Evolutionary conservation across 1,284 basidiomycete species (phyloP).

Genomic region (Athelia sp.): DNA sequence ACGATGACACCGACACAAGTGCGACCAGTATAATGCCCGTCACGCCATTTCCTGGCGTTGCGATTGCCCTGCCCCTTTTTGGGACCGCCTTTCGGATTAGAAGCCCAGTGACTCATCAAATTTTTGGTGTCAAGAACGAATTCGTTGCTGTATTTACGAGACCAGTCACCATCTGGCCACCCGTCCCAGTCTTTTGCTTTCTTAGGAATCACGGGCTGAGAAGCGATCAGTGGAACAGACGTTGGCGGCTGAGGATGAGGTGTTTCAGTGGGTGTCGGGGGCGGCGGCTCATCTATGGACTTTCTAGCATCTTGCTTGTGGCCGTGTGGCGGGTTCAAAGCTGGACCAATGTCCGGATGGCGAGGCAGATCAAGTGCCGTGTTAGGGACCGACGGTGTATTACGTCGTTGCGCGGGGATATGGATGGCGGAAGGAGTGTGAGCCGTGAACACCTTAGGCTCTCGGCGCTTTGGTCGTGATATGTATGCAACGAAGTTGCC

Average conservation of each 20-base stretch:
- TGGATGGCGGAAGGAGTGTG: background rate
- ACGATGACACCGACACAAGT: slow-evolving; percentile 15
- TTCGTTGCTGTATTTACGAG: slow-evolving; percentile 4
- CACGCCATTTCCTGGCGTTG: slow-evolving; percentile 10
- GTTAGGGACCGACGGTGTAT: background rate
- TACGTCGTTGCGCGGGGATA: background rate
- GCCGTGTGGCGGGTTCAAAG: background rate
- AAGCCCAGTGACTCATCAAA: slow-evolving; percentile 15
- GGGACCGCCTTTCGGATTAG: slow-evolving; percentile 5
- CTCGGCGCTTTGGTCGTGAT: background rate
- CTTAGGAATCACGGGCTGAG: background rate
- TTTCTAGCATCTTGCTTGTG: background rate
- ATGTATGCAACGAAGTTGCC: background rate
- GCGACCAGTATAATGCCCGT: slow-evolving; percentile 11
- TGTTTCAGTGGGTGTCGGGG: background rate
- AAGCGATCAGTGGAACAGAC: background rate
- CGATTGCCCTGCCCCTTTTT: slow-evolving; percentile 2
- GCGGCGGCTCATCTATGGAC: background rate
- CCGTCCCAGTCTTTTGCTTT: slow-evolving; percentile 10
- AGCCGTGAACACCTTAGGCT: background rate
- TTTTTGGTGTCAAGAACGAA: slow-evolving; percentile 4
- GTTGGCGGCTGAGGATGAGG: background rate
- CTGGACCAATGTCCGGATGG: background rate
- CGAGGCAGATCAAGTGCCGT: background rate
- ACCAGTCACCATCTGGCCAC: slow-evolving; percentile 15